Conservation (phyloP, 2,329 filamentous ascomycete genomes). For the Claviceps monticola region DNA sequence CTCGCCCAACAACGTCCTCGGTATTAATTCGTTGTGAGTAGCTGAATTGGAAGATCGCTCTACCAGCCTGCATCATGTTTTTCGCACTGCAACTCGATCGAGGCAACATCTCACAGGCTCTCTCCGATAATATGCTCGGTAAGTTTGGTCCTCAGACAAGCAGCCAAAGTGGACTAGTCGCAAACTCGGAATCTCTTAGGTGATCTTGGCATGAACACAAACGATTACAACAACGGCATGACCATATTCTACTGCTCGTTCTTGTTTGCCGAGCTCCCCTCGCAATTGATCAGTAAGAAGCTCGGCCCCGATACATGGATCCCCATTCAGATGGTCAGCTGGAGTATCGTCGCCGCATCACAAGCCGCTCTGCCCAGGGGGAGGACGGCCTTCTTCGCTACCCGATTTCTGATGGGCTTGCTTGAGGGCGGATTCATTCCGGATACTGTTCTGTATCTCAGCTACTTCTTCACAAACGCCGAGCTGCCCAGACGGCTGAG, state of each 20-base stretch:
- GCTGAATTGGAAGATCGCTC: slow-evolving; percentile 19
- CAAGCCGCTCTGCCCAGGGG: slow-evolving; percentile 17
- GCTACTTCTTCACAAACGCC: slow-evolving; percentile 19
- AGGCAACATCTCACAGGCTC: slow-evolving; percentile 21
- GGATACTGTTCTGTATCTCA: slow-evolving; percentile 18
- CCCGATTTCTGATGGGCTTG: slow-evolving; percentile 27
- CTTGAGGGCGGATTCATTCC: slow-evolving; percentile 49
- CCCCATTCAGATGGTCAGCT: slow-evolving; percentile 28
- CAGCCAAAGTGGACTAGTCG: background rate
- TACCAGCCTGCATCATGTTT: slow-evolving; percentile 34
- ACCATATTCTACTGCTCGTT: slow-evolving; percentile 36
- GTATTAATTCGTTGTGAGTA: slow-evolving; percentile 2
- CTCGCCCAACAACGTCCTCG: background rate
- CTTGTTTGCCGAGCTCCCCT: slow-evolving; percentile 38
- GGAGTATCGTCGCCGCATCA: slow-evolving; percentile 20
- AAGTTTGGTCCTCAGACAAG: background rate
- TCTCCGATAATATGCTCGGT: slow-evolving; percentile 23
- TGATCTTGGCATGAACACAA: slow-evolving; percentile 8
- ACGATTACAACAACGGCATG: slow-evolving; percentile 33
- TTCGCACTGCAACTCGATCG: slow-evolving; percentile 33
- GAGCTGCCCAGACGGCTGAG: slow-evolving; percentile 17
- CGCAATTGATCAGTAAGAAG: slow-evolving; percentile 36
- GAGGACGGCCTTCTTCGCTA: slow-evolving; percentile 17
- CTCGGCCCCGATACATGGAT: slow-evolving; percentile 35
- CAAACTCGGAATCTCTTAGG: background rate